Evolutionary conservation across 192 early-diverging fungal genomes (phyloP).

Genomic region (Paraglomus brasilianum): DNA sequence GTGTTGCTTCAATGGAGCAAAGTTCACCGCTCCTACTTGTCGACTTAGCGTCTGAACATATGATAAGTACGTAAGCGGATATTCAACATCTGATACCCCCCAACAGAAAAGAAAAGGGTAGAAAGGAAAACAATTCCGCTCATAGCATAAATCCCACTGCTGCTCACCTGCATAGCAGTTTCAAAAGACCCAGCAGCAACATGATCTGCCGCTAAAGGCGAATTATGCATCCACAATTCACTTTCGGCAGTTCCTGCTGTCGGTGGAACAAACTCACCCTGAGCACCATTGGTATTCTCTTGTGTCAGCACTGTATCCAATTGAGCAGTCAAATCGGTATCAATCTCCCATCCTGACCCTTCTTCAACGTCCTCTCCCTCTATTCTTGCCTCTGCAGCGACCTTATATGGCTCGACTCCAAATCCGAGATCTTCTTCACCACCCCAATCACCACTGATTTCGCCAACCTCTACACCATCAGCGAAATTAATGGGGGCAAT

Average conservation of each 20-base stretch:
- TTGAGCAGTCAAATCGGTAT: slow-evolving; percentile 71
- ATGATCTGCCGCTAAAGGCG: slow-evolving; percentile 85
- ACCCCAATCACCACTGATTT: slow-evolving; percentile 74
- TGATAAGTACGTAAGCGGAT: neutral
- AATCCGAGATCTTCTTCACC: slow-evolving; percentile 72
- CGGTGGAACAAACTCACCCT: slow-evolving; percentile 69
- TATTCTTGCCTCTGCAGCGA: slow-evolving; percentile 41
- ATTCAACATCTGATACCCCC: neutral
- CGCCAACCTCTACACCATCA: slow-evolving; percentile 58
- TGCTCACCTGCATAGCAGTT: slow-evolving; percentile 82
- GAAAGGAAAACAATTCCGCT: slow-evolving; percentile 3
- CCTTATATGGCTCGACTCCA: slow-evolving; percentile 40
- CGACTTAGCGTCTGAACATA: slow-evolving; percentile 72
- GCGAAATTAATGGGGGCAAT: slow-evolving; percentile 60
- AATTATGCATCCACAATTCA: slow-evolving; percentile 83
- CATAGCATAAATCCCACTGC: neutral
- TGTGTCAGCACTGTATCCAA: slow-evolving; percentile 61
- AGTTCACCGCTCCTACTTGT: slow-evolving; percentile 91
- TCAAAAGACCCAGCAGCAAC: slow-evolving; percentile 95
- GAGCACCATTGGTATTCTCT: slow-evolving; percentile 50
- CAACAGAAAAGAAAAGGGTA: neutral
- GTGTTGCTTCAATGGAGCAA: slow-evolving; percentile 84
- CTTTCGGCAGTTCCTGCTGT: slow-evolving; percentile 69
- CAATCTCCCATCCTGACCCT: slow-evolving; percentile 86
- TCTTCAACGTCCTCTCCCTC: slow-evolving; percentile 56